Evolutionary conservation across 768 basidiomycete species (phyloP).

Genomic region (Tricholoma flavovirens): DNA sequence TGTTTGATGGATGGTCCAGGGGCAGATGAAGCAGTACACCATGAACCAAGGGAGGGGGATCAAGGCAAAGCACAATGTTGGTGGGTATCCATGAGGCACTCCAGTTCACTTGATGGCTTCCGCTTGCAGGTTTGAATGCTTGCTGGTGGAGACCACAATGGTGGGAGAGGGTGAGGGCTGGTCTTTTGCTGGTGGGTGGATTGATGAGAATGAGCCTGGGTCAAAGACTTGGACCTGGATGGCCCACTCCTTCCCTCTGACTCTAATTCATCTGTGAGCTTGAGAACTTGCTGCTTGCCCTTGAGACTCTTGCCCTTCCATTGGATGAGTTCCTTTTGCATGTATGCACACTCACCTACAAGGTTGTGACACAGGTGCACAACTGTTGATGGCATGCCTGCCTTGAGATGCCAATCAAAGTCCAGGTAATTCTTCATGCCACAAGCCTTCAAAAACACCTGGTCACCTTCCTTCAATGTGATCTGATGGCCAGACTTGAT

Average conservation of each 20-base stretch:
- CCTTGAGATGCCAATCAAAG: not conserved
- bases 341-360: not conserved
- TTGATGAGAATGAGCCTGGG: too few species aligned
- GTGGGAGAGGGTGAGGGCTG: not conserved
- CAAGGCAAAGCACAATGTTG: not conserved
- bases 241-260: not conserved
- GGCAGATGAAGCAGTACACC: not conserved
- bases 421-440: not conserved
- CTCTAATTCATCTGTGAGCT: not conserved
- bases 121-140: not conserved
- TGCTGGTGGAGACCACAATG: not conserved
- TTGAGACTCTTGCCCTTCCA: not conserved
- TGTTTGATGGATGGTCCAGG: not conserved
- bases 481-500: not conserved
- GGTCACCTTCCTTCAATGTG: not conserved
- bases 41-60: not conserved
- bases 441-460: not conserved
- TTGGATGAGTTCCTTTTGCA: not conserved
- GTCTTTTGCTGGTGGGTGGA: not conserved
- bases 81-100: too few species aligned
- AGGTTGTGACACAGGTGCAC: not conserved
- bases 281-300: not conserved
- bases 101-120: not conserved
- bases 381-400: not conserved
- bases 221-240: not conserved